Evolutionary conservation across 2,329 filamentous ascomycete species (phyloP).

Genomic region (Xylariaceae sp.): DNA sequence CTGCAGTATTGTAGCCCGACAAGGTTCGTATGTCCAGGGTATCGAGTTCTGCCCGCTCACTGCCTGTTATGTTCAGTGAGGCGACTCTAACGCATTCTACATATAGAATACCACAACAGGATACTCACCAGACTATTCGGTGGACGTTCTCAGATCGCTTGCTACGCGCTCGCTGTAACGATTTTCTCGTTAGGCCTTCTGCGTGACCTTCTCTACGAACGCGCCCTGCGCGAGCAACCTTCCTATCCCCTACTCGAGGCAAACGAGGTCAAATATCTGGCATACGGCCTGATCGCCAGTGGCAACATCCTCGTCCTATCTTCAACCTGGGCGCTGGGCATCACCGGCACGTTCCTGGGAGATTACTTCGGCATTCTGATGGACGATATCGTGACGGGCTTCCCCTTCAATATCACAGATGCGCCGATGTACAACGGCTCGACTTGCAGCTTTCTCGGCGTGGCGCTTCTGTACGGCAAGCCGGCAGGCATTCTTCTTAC

Average conservation of each 20-base stretch:
- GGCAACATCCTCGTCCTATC: constrained; percentile 87
- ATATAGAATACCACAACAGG: constrained; percentile 85
- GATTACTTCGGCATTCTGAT: constrained; percentile 99
- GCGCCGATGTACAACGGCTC: constrained; percentile 97
- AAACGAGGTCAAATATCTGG: constrained; percentile 61
- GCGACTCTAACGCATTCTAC: constrained; percentile 19
- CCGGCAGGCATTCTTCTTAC: constrained; percentile 83
- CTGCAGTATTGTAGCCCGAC: constrained; percentile 75
- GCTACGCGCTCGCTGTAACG: constrained; percentile 83
- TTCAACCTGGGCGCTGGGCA: constrained; percentile 88
- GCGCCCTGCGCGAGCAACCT: constrained; percentile 75
- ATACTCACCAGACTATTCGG: constrained; percentile 84
- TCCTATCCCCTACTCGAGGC: constrained; percentile 72
- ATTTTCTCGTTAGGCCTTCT: constrained; percentile 93
- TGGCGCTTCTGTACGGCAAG: constrained; percentile 81
- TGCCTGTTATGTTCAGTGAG: constrained; percentile 14
- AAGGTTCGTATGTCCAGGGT: constrained; percentile 57
- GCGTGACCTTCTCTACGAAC: constrained; percentile 86
- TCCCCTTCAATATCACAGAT: constrained; percentile 90
- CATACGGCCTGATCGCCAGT: constrained; percentile 69
- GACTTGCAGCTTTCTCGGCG: constrained; percentile 88
- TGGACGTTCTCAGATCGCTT: constrained; percentile 76
- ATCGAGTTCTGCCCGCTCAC: constrained; percentile 4
- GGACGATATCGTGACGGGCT: constrained; percentile 91
- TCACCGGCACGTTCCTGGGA: constrained; percentile 94